Base-by-base conservation (phyloP, 2,329 filamentous ascomycete species). In the Colletotrichum sp. region DNA sequence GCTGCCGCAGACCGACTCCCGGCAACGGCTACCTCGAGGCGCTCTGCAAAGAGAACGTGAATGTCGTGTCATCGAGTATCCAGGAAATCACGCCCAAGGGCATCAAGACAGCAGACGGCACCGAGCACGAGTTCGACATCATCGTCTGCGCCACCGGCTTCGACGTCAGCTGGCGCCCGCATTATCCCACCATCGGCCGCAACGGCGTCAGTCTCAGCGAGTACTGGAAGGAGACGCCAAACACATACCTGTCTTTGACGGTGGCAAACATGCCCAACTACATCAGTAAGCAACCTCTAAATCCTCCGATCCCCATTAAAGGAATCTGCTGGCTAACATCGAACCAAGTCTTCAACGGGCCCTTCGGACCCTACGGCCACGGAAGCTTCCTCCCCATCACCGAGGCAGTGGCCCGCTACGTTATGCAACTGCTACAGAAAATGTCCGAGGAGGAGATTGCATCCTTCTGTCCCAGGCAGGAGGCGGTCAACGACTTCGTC, bases 81-180 rank as follows among this genome's bases (percentile, higher is more conserved):
- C 70, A 66, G 5, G 69, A 75, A 12, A 75, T 83, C 51, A 83
- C 78, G 5, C 73, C 78, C 34, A 78, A 76, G 2, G 81, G 82
- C 0, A 78, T 84, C 15, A 76, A 68, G 24, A 79, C 78, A 2
- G 69, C 69, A 4, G 78, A 82, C 57, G 81, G 80, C 2, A 70
- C 69, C 6, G 74, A 78, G 16, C 72, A 77, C 33, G 78, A 83
- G 38, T 76, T 80, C 27, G 82, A 84, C 62, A 75, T 82, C 12
- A 77, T 83, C 8, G 73, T 82, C 18, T 79, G 83, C 18, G 83
- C 83, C 1, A 85, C 83, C 8, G 81, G 81, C 18, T 82, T 81
- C 43, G 79, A 81, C 63, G 77, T 78, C 43, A 75, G 69, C 18
- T 77, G 73, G 54, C 71, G 75, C 51, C 77, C 78, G 9, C 64